phyloP scores from a whole-genome alignment of 495 filamentous ascomycete genomes.

The Apodospora peruviana region DNA sequence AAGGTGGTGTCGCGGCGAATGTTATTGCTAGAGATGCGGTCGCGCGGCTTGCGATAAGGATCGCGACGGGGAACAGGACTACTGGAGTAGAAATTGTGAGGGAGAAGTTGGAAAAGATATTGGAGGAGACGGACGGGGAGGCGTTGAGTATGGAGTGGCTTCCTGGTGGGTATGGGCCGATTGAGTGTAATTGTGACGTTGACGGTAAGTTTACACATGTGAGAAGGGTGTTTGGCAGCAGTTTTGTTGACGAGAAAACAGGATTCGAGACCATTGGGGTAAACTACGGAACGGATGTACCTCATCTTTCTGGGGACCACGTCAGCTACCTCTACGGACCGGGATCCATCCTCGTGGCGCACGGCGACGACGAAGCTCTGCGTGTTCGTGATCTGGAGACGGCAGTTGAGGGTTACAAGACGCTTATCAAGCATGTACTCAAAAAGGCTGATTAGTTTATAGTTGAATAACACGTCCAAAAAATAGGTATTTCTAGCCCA shows the following conservation, averaged over 20 bases:
- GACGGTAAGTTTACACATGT: conserved; percentile 42
- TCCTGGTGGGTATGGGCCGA: conserved; percentile 61
- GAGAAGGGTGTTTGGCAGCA: background rate
- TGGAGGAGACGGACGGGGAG: conserved; percentile 50
- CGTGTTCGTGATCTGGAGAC: conserved; percentile 60
- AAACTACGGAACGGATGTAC: conserved; percentile 92
- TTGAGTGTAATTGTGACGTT: conserved; percentile 74
- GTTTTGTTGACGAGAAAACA: conserved; percentile 17
- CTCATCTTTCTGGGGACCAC: conserved; percentile 64
- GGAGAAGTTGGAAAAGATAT: conserved; percentile 50
- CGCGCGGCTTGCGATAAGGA: conserved; percentile 62
- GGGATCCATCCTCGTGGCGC: conserved; percentile 82
- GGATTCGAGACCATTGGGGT: conserved; percentile 73
- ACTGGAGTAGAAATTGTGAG: conserved; percentile 48
- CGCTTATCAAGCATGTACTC: conserved; percentile 59
- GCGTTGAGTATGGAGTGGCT: conserved; percentile 56
- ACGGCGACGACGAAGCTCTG: conserved; percentile 78
- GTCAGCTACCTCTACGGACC: conserved; percentile 86
- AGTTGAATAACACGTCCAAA: background rate
- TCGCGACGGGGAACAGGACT: conserved; percentile 64
- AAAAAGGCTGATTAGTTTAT: no score
- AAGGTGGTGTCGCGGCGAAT: conserved; percentile 81
- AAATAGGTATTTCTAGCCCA: background rate
- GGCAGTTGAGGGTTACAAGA: conserved; percentile 68
- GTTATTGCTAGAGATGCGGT: conserved; percentile 71